Percentiles rank a stretch among this genome's conserved stretches.
phyloP scores from a whole-genome alignment of 805 yeast genomes.

The Candida dajiaensis region DNA sequence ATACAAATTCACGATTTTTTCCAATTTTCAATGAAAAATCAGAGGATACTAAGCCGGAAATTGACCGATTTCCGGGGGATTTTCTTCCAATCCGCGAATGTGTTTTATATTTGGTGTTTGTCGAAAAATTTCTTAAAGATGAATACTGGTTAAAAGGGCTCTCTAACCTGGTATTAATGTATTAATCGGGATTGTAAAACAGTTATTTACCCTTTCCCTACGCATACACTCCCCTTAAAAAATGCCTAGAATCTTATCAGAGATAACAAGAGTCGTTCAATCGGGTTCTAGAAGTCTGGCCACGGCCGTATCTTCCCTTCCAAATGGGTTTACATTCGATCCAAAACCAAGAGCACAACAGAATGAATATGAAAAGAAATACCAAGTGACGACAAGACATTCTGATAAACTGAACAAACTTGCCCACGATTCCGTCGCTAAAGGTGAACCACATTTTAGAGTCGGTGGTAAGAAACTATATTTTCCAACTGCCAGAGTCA shows the following conservation, averaged over 20 bases:
- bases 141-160: not conserved
- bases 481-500: slow-evolving; percentile 81
- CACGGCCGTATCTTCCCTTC: slow-evolving; percentile 18
- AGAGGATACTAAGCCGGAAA: not conserved
- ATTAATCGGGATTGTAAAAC: not conserved
- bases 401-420: slow-evolving; percentile 21
- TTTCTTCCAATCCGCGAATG: not conserved
- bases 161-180: too few species aligned
- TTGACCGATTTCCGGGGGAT: not conserved
- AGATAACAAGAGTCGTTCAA: slow-evolving; percentile 10
- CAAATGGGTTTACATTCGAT: slow-evolving; percentile 6
- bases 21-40: not conserved
- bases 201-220: not conserved
- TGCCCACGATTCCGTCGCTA: slow-evolving; percentile 42
- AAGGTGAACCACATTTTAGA: slow-evolving; percentile 71
- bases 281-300: slow-evolving; percentile 25
- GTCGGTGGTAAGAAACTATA: slow-evolving; percentile 73
- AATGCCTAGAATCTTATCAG: slow-evolving; percentile 22
- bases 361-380: slow-evolving; percentile 14
- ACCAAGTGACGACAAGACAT: slow-evolving; percentile 18
- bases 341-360: slow-evolving; percentile 9
- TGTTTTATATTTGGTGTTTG: not conserved
- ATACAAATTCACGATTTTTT: not conserved
- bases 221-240: not conserved
- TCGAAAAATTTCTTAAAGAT: not conserved